phyloP scores from a whole-genome alignment of 1,284 basidiomycete genomes.

The Pseudozyma flocculosa region DNA sequence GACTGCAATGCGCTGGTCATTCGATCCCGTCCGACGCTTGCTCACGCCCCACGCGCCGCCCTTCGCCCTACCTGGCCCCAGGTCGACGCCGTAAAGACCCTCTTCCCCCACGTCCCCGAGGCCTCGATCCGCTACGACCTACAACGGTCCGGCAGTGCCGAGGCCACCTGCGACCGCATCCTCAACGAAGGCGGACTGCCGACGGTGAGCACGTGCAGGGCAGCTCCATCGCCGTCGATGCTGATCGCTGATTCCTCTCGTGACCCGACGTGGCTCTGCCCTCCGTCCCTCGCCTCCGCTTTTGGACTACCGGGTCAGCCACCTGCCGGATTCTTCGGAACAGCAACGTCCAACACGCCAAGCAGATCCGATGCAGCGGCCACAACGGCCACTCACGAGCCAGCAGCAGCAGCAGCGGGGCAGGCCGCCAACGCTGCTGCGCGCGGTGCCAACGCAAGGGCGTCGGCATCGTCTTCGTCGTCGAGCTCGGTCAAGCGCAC shows the following conservation, averaged over 20 bases:
- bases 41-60: too few species aligned
- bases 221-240: too few species aligned
- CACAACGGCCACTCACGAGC: background rate
- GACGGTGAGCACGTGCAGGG: background rate
- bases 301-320: slow-evolving; percentile 12
- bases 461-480: background rate
- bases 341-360: background rate
- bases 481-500: slow-evolving; percentile 1
- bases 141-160: slow-evolving; percentile 37
- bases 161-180: slow-evolving; percentile 49
- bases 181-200: slow-evolving; percentile 49
- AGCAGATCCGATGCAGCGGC: background rate
- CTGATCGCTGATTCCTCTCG: background rate
- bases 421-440: too few species aligned
- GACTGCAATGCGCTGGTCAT: background rate
- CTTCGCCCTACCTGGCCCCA: too few species aligned
- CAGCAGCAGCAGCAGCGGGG: too few species aligned
- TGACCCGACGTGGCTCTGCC: background rate
- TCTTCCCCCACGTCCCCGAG: slow-evolving; percentile 52
- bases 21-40: too few species aligned
- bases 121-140: slow-evolving; percentile 51
- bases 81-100: slow-evolving; percentile 44
- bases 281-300: background rate
- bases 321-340: slow-evolving; percentile 35
- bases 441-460: background rate